Conservation (phyloP, 805 yeast genomes). For the Metschnikowia lochheadii region DNA sequence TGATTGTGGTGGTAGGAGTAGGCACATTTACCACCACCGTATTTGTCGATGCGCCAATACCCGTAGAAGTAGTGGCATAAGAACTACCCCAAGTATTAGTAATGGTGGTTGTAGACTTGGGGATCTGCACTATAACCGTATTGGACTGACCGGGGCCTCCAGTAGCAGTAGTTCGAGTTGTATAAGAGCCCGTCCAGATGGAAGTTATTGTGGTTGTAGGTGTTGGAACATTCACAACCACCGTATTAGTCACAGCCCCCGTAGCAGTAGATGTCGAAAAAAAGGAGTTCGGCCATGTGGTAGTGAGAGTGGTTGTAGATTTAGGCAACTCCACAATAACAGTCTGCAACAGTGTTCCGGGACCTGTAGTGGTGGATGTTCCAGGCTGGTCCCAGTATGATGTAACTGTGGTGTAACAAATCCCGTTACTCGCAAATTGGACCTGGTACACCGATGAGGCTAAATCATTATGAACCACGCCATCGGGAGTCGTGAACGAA, state of each 20-base stretch:
- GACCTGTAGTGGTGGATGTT: conserved; percentile 1
- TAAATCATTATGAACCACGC: neutral
- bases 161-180: neutral
- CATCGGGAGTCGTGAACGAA: neutral
- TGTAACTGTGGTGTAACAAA: neutral
- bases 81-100: conserved; percentile 15
- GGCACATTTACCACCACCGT: conserved; percentile 15
- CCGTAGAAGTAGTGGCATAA: conserved; percentile 5
- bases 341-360: conserved; percentile 1
- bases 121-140: conserved; percentile 14
- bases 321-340: conserved; percentile 17
- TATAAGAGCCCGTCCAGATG: conserved; percentile 9
- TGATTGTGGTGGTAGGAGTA: conserved; percentile 6
- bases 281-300: conserved; percentile 13
- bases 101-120: conserved; percentile 14
- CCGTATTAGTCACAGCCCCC: neutral
- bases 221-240: conserved; percentile 13
- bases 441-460: conserved; percentile 5
- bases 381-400: neutral
- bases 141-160: neutral
- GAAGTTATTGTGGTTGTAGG: conserved; percentile 7
- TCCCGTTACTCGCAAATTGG: neutral
- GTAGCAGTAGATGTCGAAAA: conserved; percentile 2
- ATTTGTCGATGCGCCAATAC: neutral
- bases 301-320: conserved; percentile 13